Evolutionary conservation across 805 yeast genomes (phyloP).

Genomic region (Starmerella riodocensis): DNA sequence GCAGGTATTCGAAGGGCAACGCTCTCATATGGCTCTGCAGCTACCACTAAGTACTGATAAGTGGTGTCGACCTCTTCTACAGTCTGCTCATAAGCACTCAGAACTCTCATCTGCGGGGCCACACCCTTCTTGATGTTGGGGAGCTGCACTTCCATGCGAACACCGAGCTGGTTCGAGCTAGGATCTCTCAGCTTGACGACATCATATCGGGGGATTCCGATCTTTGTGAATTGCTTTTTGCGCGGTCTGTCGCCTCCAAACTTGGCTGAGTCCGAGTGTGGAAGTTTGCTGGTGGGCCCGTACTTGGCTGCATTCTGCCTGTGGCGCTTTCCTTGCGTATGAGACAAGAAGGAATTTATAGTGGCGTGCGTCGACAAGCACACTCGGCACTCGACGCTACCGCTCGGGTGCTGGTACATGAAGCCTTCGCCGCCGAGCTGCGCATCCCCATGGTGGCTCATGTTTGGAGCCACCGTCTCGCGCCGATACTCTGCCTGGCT

Average conservation of each 20-base stretch:
- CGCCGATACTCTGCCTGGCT: too few species aligned
- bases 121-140: conserved; percentile 35
- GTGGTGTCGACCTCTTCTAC: conserved; percentile 35
- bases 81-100: conserved; percentile 62
- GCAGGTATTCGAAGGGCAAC: conserved; percentile 64
- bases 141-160: conserved; percentile 47
- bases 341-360: conserved; percentile 71
- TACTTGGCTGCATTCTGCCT: conserved; percentile 58
- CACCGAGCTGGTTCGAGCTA: conserved; percentile 44
- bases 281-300: conserved; percentile 28
- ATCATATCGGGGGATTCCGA: conserved; percentile 63
- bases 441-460: too few species aligned
- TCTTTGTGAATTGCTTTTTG: conserved; percentile 33
- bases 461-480: too few species aligned
- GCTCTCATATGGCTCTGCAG: conserved; percentile 86
- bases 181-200: conserved; percentile 58
- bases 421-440: background rate
- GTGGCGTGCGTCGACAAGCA: conserved; percentile 74
- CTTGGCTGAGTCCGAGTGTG: too few species aligned
- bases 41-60: conserved; percentile 59
- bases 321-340: conserved; percentile 75
- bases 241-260: too few species aligned
- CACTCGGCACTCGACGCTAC: conserved; percentile 68
- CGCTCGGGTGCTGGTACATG: conserved; percentile 27
- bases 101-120: conserved; percentile 56